phyloP scores from a whole-genome alignment of 2,329 filamentous ascomycete genomes.

The Lizonia empirigonia region DNA sequence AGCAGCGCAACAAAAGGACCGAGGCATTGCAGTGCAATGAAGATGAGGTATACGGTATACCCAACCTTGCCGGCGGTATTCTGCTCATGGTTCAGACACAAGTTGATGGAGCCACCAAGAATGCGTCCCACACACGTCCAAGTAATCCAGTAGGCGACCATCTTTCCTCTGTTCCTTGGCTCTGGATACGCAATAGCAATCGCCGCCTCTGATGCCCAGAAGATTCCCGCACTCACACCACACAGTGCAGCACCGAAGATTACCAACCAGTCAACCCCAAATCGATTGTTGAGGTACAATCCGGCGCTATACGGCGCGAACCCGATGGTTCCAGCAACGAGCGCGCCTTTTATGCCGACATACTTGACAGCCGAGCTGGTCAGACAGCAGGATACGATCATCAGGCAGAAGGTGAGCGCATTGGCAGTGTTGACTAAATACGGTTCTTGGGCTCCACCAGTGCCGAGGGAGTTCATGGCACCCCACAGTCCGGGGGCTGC shows the following conservation, averaged over 20 bases:
- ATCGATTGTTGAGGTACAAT: constrained; percentile 22
- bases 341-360: constrained; percentile 19
- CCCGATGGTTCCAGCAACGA: constrained; percentile 20
- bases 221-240: constrained; percentile 21
- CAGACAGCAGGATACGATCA: constrained; percentile 20
- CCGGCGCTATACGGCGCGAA: constrained; percentile 23
- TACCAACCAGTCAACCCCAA: constrained; percentile 22
- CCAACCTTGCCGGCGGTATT: constrained; percentile 53
- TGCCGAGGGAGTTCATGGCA: constrained; percentile 26
- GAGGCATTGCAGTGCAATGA: constrained; percentile 55
- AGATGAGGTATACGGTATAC: constrained; percentile 47
- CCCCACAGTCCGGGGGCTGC: constrained; percentile 52
- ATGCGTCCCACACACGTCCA: constrained; percentile 60
- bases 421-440: constrained; percentile 26
- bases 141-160: constrained; percentile 56
- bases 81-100: constrained; percentile 54
- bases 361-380: constrained; percentile 17
- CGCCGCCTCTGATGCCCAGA: constrained; percentile 22
- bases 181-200: constrained; percentile 21
- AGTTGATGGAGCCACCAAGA: constrained; percentile 57
- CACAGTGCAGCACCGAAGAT: constrained; percentile 20
- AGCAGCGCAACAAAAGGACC: constrained; percentile 53
- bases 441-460: constrained; percentile 22
- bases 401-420: constrained; percentile 19
- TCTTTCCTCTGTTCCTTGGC: constrained; percentile 4